These are phyloP conservation scores for Clonostachys chloroleuca DNA, from an alignment of 2,329 filamentous ascomycete genomes.

Conservation along the genomic window DNA sequence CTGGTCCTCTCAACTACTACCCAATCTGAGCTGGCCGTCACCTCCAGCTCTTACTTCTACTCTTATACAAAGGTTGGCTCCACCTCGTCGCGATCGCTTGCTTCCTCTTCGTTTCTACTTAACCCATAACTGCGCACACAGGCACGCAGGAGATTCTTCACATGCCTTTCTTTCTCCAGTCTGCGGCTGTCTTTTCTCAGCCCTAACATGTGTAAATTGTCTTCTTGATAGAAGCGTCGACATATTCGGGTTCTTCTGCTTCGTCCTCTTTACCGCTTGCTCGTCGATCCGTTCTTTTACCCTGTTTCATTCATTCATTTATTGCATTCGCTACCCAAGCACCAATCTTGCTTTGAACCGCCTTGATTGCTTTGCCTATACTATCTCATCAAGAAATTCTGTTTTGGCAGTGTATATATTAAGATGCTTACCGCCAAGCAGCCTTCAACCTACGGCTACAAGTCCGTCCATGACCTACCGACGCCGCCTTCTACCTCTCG, in stretches of 20 bases:
- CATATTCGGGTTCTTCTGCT: too few species aligned
- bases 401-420: conserved; percentile 5
- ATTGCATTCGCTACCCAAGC: too few species aligned
- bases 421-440: conserved; percentile 61
- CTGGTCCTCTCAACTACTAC: conserved; percentile 30
- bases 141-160: too few species aligned
- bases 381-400: too few species aligned
- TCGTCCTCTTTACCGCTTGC: too few species aligned
- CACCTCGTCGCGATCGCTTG: conserved; percentile 8
- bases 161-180: not conserved
- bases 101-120: not conserved
- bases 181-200: not conserved
- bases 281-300: too few species aligned
- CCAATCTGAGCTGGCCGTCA: conserved; percentile 39
- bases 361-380: too few species aligned
- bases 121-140: too few species aligned
- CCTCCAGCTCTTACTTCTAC: conserved; percentile 31
- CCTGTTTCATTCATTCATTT: too few species aligned
- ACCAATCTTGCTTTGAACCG: too few species aligned
- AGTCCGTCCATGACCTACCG: conserved; percentile 58
- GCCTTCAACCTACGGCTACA: conserved; percentile 54
- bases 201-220: too few species aligned
- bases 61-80: conserved; percentile 26
- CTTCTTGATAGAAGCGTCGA: too few species aligned
- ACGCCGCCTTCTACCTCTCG: conserved; percentile 52